Conservation (phyloP, 345 rosid genomes). For the Kandelia obovata region DNA sequence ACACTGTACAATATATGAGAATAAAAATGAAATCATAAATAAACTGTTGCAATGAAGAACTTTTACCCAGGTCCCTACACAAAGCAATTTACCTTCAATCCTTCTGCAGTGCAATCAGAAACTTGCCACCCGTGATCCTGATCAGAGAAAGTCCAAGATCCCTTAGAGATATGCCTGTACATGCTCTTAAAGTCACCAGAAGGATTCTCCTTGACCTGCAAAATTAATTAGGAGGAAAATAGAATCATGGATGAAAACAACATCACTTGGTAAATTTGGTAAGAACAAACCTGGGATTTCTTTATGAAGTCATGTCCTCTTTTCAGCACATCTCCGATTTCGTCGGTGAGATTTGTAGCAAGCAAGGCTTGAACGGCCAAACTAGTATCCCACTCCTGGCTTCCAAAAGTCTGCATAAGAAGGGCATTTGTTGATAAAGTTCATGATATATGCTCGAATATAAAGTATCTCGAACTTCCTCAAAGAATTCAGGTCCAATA, state of each 20-base stretch:
- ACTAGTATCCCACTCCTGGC: conserved; percentile 87
- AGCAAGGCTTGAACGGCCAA: conserved; percentile 76
- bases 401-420: conserved; percentile 67
- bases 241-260: no score
- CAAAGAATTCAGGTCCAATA: background rate
- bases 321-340: conserved; percentile 50
- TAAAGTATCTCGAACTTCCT: background rate
- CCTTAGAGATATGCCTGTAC: conserved; percentile 83
- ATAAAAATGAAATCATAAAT: no score
- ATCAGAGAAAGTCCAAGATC: conserved; percentile 89
- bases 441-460: background rate
- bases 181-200: conserved; percentile 39
- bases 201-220: conserved; percentile 56
- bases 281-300: conserved; percentile 60
- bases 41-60: no score
- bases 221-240: no score
- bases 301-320: conserved; percentile 60
- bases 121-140: conserved; percentile 94
- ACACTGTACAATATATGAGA: conserved; percentile 33
- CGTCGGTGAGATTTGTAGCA: conserved; percentile 55
- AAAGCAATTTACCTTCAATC: conserved; percentile 53
- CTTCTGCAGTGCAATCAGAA: conserved; percentile 90
- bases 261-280: no score
- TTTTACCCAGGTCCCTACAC: background rate
- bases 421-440: background rate